A percentile compares a stretch with the other conserved stretches of the same genome.
Conservation (phyloP, 345 rosid species). For the Salix caprea region DNA sequence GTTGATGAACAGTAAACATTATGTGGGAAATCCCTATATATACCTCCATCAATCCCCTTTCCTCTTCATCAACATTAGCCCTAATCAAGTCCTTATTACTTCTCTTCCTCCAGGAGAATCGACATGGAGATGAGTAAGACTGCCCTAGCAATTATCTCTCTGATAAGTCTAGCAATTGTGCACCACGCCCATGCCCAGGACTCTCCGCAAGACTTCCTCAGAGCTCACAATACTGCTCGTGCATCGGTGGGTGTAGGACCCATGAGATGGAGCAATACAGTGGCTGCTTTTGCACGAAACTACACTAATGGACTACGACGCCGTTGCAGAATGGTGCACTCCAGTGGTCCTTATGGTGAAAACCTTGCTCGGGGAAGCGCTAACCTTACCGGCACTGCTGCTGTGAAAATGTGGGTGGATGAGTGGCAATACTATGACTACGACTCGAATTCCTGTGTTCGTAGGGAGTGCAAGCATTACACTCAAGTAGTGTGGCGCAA, state of each 20-base stretch:
- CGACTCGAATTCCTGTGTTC: slow-evolving; percentile 1
- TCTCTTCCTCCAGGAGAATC: no score
- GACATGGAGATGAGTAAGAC: no score
- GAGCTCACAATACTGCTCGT: slow-evolving; percentile 29
- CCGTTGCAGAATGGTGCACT: slow-evolving; percentile 36
- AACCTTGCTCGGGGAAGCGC: slow-evolving; percentile 31
- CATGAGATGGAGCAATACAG: slow-evolving; percentile 31
- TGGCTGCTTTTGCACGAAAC: slow-evolving; percentile 34
- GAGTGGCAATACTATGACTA: slow-evolving; percentile 24
- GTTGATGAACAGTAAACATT: no score
- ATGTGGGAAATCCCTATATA: no score
- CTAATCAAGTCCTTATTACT: no score
- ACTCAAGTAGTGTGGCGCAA: slow-evolving; percentile 32
- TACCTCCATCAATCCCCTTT: no score
- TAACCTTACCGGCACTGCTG: slow-evolving; percentile 1
- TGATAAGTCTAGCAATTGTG: background rate
- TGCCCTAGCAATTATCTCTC: no score
- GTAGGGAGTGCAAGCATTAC: slow-evolving; percentile 25
- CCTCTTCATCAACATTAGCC: no score
- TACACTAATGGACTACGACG: slow-evolving; percentile 18
- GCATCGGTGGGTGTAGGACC: slow-evolving; percentile 21
- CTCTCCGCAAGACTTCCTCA: slow-evolving; percentile 21
- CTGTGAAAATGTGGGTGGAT: slow-evolving; percentile 21
- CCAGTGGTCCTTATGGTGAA: slow-evolving; percentile 36
- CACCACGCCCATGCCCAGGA: slow-evolving; percentile 10